Evolutionary conservation across 345 rosid species (phyloP), one percentile per base, ranked within the genome.

Genomic region (Ricinus communis): DNA sequence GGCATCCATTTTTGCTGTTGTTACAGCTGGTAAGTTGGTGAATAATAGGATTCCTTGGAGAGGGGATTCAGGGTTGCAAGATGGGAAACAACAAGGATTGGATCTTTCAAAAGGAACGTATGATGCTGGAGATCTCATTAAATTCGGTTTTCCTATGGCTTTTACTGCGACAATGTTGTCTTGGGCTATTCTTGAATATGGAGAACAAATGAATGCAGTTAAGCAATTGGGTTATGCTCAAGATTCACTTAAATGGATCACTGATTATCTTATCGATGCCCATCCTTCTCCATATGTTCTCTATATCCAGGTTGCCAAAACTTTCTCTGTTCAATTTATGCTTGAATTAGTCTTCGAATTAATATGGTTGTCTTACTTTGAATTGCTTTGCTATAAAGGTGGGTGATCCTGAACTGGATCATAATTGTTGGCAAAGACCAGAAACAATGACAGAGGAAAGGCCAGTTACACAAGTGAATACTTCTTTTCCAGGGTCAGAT

Each of bases 151-250:
- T 25, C 76, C 73, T 1, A 68, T 68, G 76, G 76, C 80, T 61
- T 72, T 72, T 68, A 54, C 76, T 16, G 70, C 76, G 47, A 77
- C 76, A 3, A 54, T 77, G 59, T 36, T 77, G 53, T 77, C 80
- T 2, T 77, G 66, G 80, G 72, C 76, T 3, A 77, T 72, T 54
- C 80, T 77, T 24, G 80, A 77, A 62, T 77, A 71, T 61, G 80
- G 80, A 51, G 57, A 66, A 0, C 31, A 62, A 13, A 71, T 77
- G 80, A 30, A 62, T 16, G 40, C 68, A n/a, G 73, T 33, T 5
- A 62, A 71, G 13, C 80, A 77, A 36, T 49, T 71, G 55, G 76
- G 16, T 15, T 25, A 67, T 67, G 76, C 76, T 66, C 73, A 27
- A 25, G 64, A 66, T 43, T 77, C 80, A 11, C 80, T 71, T 5